Conservation (phyloP, 2,329 filamentous ascomycete species). For the Ophiostoma populinum region DNA sequence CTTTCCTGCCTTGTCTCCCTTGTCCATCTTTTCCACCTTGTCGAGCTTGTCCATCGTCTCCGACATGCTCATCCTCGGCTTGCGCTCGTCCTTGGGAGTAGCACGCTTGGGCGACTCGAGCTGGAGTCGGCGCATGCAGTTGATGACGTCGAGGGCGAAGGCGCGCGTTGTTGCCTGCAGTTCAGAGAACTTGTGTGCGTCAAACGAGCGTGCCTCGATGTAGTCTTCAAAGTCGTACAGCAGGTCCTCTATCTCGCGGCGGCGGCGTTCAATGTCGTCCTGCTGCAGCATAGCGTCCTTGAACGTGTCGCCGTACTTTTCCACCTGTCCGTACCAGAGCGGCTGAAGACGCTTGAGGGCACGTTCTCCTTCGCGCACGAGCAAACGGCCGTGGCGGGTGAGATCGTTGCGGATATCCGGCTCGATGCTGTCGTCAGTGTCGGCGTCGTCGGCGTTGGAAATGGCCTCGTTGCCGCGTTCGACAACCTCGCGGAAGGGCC, state of each 20-base stretch:
- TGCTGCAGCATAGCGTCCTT: conserved; percentile 20
- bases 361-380: conserved; percentile 18
- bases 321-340: conserved; percentile 21
- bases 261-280: conserved; percentile 16
- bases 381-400: conserved; percentile 16
- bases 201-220: conserved; percentile 21
- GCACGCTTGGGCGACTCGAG: conserved; percentile 12
- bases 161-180: conserved; percentile 23
- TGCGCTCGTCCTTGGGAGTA: too few relatives aligned
- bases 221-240: conserved; percentile 28
- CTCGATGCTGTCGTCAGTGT: conserved; percentile 12
- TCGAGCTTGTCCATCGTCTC: background rate
- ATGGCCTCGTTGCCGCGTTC: conserved; percentile 21
- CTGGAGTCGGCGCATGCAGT: conserved; percentile 19
- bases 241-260: conserved; percentile 21
- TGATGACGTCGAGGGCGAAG: conserved; percentile 23
- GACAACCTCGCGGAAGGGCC: conserved; percentile 23
- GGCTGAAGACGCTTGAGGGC: conserved; percentile 21
- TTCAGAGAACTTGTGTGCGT: conserved; percentile 19
- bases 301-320: conserved; percentile 21
- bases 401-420: conserved; percentile 13
- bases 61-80: too few relatives aligned
- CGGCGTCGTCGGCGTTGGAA: conserved; percentile 16
- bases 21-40: too few relatives aligned
- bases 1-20: background rate